phyloP scores from a whole-genome alignment of 495 filamentous ascomycete genomes.

The Letharia lupina region DNA sequence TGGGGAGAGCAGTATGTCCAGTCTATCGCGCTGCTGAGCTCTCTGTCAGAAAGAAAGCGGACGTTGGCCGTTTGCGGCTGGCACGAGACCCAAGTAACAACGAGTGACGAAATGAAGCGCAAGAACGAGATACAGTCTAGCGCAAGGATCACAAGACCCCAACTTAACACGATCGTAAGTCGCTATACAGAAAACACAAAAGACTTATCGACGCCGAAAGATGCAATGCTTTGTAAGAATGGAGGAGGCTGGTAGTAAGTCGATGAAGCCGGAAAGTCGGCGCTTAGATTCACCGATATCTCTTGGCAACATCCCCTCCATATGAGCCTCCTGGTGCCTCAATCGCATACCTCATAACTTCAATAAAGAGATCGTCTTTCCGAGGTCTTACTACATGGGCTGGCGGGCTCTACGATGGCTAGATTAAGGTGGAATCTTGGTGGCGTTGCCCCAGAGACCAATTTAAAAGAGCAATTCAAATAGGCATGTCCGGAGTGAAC shows the following conservation, averaged over 20 bases:
- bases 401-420: background rate
- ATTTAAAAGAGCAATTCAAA: background rate
- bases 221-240: slow-evolving; percentile 2
- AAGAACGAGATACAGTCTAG: background rate
- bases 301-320: background rate
- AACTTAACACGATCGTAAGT: background rate
- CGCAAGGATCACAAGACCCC: background rate
- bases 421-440: background rate
- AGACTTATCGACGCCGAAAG: background rate
- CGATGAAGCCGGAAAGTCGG: background rate
- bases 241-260: slow-evolving; percentile 6
- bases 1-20: background rate
- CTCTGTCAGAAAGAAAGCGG: background rate
- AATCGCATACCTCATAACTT: no score
- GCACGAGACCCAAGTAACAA: slow-evolving; percentile 6
- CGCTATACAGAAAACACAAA: background rate
- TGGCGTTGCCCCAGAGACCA: background rate
- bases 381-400: background rate
- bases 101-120: background rate
- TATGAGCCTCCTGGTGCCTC: background rate
- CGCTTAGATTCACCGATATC: slow-evolving; percentile 6
- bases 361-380: background rate
- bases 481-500: background rate
- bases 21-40: background rate
- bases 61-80: slow-evolving; percentile 17